Conservation (phyloP, 306 rosid species). For the Malus fusca region DNA sequence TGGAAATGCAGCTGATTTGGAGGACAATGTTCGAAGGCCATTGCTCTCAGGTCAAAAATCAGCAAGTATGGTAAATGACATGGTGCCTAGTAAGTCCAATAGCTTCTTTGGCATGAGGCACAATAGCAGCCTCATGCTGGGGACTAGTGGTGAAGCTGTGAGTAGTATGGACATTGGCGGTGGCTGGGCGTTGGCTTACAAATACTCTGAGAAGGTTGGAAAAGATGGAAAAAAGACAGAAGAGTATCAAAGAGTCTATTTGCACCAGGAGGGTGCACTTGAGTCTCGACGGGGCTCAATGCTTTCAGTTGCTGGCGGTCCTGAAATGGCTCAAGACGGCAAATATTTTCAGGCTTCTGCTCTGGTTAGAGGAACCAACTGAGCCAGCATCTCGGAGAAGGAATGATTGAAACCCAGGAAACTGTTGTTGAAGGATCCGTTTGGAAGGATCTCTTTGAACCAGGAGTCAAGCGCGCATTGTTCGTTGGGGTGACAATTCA, state of each 20-base stretch:
- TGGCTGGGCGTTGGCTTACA: conserved; percentile 40
- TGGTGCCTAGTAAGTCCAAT: conserved; percentile 1
- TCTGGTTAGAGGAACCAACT: conserved; percentile 13
- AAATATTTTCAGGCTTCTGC: conserved; percentile 35
- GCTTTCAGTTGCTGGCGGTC: conserved; percentile 25
- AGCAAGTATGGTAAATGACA: conserved; percentile 14
- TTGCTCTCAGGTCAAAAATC: conserved; percentile 25
- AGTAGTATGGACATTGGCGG: conserved; percentile 35
- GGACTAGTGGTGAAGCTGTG: conserved; percentile 17
- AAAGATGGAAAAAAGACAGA: conserved; percentile 29
- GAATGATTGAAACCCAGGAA: conserved; percentile 21
- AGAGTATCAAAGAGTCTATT: conserved; percentile 31
- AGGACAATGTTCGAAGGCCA: conserved; percentile 28
- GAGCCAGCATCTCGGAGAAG: conserved; percentile 16
- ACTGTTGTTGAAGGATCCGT: conserved; percentile 18
- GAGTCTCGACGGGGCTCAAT: conserved; percentile 19
- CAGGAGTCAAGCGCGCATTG: conserved; percentile 34
- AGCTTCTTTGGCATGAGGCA: conserved; percentile 12
- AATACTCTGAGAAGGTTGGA: conserved; percentile 18
- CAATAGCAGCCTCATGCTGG: conserved; percentile 9
- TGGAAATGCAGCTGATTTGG: conserved; percentile 14
- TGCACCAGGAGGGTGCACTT: conserved; percentile 27
- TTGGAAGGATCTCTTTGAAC: conserved; percentile 34
- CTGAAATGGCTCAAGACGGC: conserved; percentile 7
- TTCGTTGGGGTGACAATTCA: conserved; percentile 31